These are phyloP conservation scores for Fusarium temperatum DNA, from an alignment of 2,329 filamentous ascomycete genomes.

Conservation along the genomic window DNA sequence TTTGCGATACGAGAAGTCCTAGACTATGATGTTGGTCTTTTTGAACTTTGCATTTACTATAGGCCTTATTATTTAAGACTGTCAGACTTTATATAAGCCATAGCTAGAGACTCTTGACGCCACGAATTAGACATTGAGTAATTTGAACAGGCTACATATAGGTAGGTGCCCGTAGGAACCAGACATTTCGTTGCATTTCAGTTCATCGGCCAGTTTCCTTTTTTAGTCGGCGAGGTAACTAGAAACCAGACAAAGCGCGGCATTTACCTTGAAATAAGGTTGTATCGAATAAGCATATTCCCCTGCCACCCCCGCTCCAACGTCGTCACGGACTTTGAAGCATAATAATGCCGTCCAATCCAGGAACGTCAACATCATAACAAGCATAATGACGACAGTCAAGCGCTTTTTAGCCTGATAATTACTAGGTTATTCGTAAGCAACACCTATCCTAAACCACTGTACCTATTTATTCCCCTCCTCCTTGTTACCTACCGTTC, in stretches of 20 bases:
- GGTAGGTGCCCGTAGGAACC: no score
- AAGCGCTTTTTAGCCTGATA: not conserved
- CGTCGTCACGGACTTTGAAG: not conserved
- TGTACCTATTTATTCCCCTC: not conserved
- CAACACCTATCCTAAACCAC: not conserved
- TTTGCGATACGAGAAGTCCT: not conserved
- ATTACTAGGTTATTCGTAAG: not conserved
- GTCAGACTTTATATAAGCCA: not conserved
- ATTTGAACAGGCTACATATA: not conserved
- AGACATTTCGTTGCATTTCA: no score
- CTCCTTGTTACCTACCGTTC: not conserved
- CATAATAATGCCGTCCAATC: not conserved
- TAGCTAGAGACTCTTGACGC: not conserved
- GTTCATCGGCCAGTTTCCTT: no score
- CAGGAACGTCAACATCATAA: not conserved
- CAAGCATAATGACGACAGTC: not conserved
- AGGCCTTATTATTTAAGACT: not conserved
- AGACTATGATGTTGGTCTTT: accelerated
- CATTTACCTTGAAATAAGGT: not conserved
- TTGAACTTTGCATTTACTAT: accelerated
- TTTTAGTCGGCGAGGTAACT: not conserved
- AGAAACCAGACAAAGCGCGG: not conserved
- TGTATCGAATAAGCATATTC: not conserved
- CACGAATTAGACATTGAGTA: not conserved
- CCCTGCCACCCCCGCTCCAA: not conserved